Conservation (phyloP, 2,329 filamentous ascomycete genomes). For the Sporothrix pseudoabietina region DNA sequence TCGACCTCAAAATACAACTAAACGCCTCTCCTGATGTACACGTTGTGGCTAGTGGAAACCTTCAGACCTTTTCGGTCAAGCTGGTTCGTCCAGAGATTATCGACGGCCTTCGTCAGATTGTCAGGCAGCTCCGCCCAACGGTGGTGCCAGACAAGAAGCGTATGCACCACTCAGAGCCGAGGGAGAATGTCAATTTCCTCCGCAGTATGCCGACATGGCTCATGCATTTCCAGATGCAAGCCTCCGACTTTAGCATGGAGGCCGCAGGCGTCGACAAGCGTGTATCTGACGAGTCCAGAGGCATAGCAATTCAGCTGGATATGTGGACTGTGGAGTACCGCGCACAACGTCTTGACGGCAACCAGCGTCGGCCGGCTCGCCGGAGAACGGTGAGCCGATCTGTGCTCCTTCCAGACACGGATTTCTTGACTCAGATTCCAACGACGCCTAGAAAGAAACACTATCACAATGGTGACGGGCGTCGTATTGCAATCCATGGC, state of each 20-base stretch:
- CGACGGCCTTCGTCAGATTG: slow-evolving; percentile 87
- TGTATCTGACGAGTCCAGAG: slow-evolving; percentile 79
- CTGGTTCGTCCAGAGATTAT: slow-evolving; percentile 92
- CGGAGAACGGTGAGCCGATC: slow-evolving; percentile 75
- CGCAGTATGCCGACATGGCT: slow-evolving; percentile 83
- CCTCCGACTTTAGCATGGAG: slow-evolving; percentile 85
- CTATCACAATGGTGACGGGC: slow-evolving; percentile 68
- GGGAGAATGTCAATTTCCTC: slow-evolving; percentile 68
- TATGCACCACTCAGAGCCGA: slow-evolving; percentile 50
- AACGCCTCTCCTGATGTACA: slow-evolving; percentile 83
- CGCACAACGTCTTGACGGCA: slow-evolving; percentile 71
- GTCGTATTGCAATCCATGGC: slow-evolving; percentile 77
- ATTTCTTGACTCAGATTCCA: slow-evolving; percentile 57
- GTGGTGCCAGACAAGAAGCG: slow-evolving; percentile 67
- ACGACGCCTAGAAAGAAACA: slow-evolving; percentile 58
- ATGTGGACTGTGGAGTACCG: slow-evolving; percentile 88
- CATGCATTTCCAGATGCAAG: slow-evolving; percentile 78
- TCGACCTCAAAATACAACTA: slow-evolving; percentile 84
- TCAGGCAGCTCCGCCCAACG: slow-evolving; percentile 75
- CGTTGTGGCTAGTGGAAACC: slow-evolving; percentile 74
- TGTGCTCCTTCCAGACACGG: slow-evolving; percentile 67
- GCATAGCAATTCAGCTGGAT: slow-evolving; percentile 82
- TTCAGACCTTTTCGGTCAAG: slow-evolving; percentile 86
- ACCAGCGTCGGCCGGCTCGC: slow-evolving; percentile 60
- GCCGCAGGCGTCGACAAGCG: slow-evolving; percentile 83